Conservation (phyloP, 2,329 filamentous ascomycete species). For the Byssothecium circinans region DNA sequence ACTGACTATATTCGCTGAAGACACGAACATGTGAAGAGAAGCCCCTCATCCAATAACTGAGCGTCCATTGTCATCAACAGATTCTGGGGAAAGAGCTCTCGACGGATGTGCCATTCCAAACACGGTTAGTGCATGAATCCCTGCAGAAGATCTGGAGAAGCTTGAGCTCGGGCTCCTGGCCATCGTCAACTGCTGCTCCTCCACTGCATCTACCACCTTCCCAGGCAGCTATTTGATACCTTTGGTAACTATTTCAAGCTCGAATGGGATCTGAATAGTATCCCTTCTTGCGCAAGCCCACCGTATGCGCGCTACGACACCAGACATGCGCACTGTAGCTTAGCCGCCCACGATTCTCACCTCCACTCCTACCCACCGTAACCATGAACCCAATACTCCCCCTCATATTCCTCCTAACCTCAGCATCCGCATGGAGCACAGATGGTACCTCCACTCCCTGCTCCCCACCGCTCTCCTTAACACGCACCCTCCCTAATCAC, state of each 20-base stretch:
- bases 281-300: background rate
- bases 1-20: no score
- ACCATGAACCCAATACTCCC: conserved; percentile 4
- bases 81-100: background rate
- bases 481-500: conserved; percentile 9
- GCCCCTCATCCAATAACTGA: background rate
- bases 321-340: background rate
- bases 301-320: background rate
- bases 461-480: background rate
- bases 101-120: background rate
- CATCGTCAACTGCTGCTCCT: conserved; percentile 1
- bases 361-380: background rate
- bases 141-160: conserved; percentile 5
- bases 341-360: background rate
- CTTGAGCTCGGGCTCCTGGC: conserved; percentile 1
- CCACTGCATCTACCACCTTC: background rate
- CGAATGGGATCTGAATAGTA: background rate
- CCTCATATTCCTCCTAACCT: conserved; percentile 17
- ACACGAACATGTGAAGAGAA: no score
- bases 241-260: background rate
- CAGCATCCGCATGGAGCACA: conserved; percentile 32
- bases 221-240: no score
- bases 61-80: background rate
- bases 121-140: conserved; percentile 3
- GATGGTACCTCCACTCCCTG: conserved; percentile 29